A percentile compares a stretch with the other conserved stretches of the same genome.
phyloP scores from a whole-genome alignment of 2,329 filamentous ascomycete species.

The Cryphonectria parasitica region DNA sequence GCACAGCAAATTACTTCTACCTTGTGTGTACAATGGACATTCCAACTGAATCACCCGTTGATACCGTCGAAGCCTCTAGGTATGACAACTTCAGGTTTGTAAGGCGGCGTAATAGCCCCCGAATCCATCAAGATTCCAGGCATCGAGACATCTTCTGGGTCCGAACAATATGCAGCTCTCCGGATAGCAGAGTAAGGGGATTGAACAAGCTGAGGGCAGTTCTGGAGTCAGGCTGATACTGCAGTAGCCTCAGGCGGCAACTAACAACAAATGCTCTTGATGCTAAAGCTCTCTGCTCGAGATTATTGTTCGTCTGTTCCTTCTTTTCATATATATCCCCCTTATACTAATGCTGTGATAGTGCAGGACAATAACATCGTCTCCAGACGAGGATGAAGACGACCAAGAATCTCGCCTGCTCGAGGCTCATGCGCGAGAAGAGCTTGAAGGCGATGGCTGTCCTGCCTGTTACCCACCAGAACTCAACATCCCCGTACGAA shows the following conservation, averaged over 20 bases:
- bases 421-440: neutral
- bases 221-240: neutral
- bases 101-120: too few species aligned
- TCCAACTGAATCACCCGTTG: too few species aligned
- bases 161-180: neutral
- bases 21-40: too few species aligned
- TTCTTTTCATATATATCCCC: neutral
- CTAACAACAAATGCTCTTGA: neutral
- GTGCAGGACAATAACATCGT: neutral
- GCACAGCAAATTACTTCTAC: too few species aligned
- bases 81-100: too few species aligned
- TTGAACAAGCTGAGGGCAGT: neutral
- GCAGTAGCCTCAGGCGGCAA: neutral
- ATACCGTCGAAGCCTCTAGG: too few species aligned
- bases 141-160: neutral
- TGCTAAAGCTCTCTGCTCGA: neutral
- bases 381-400: neutral
- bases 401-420: neutral
- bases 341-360: neutral
- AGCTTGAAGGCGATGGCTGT: neutral
- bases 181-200: neutral
- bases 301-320: neutral
- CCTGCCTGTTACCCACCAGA: neutral
- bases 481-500: neutral
- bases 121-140: neutral